These are phyloP conservation scores for Aspergillus sp. DNA, from an alignment of 2,329 filamentous ascomycete species.

Conservation along the genomic window DNA sequence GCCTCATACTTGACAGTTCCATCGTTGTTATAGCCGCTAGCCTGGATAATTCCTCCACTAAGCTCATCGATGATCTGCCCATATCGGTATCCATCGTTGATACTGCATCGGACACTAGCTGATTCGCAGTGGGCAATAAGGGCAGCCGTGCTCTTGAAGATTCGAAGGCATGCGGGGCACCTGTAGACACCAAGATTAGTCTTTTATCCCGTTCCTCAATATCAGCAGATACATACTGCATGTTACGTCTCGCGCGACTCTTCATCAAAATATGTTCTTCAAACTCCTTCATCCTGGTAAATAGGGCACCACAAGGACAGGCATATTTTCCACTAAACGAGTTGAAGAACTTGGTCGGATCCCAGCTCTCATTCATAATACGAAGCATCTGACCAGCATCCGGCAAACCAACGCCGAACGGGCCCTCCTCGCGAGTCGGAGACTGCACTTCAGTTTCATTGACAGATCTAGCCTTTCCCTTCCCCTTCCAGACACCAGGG, in stretches of 20 bases:
- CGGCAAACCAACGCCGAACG: constrained; percentile 1
- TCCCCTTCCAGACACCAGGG: constrained; percentile 3
- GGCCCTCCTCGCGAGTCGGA: background rate
- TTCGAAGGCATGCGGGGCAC: constrained; percentile 35
- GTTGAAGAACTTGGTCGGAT: constrained; percentile 28
- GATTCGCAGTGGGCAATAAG: constrained; percentile 40
- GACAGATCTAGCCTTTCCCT: background rate
- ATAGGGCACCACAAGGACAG: constrained; percentile 30
- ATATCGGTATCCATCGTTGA: constrained; percentile 24
- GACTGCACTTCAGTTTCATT: background rate
- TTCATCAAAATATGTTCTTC: constrained; percentile 27
- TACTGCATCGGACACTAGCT: constrained; percentile 28
- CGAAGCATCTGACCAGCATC: constrained; percentile 10
- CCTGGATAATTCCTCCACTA: constrained; percentile 34
- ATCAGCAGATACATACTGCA: constrained; percentile 10
- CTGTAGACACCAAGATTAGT: constrained; percentile 9
- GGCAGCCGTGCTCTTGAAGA: constrained; percentile 33
- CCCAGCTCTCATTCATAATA: constrained; percentile 15
- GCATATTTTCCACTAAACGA: constrained; percentile 22
- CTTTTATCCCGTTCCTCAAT: background rate
- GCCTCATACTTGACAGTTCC: constrained; percentile 30
- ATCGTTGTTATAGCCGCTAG: constrained; percentile 25
- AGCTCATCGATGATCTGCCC: constrained; percentile 33
- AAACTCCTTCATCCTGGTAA: constrained; percentile 20
- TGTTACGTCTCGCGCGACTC: constrained; percentile 7